Conservation (phyloP, 2,329 filamentous ascomycete species). For the Blastomyces percursus region DNA sequence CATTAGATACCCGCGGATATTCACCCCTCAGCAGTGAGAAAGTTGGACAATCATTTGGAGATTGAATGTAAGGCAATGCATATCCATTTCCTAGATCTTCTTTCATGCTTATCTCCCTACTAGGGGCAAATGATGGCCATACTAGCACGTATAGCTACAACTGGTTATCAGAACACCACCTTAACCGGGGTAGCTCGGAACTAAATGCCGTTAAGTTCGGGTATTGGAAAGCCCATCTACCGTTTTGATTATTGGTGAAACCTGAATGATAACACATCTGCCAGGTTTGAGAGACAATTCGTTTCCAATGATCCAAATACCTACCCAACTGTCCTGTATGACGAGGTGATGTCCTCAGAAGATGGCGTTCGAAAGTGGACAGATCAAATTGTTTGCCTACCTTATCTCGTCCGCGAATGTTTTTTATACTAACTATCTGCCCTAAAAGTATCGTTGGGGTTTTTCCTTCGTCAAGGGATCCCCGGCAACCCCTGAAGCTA, state of each 20-base stretch:
- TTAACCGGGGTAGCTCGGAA: neutral
- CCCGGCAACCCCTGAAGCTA: slow-evolving; percentile 58
- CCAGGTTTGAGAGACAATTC: slow-evolving; percentile 10
- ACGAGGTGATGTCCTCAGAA: slow-evolving; percentile 49
- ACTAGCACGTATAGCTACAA: slow-evolving; percentile 54
- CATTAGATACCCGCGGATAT: slow-evolving; percentile 41
- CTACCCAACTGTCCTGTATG: slow-evolving; percentile 51
- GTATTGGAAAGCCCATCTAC: neutral
- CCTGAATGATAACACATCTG: neutral
- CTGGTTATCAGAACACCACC: slow-evolving; percentile 45
- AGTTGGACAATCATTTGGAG: slow-evolving; percentile 31
- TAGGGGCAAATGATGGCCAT: slow-evolving; percentile 59
- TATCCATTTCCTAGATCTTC: slow-evolving; percentile 7
- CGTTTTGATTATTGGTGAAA: neutral
- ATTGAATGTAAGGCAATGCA: slow-evolving; percentile 41
- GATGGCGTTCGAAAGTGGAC: slow-evolving; percentile 51
- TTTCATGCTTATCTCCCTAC: slow-evolving; percentile 9
- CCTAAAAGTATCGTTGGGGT: slow-evolving; percentile 51
- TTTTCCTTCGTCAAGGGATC: slow-evolving; percentile 67
- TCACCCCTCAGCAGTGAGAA: slow-evolving; percentile 22
- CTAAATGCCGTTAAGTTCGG: neutral
- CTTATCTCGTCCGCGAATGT: slow-evolving; percentile 8
- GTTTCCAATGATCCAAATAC: slow-evolving; percentile 24
- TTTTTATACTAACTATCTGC: slow-evolving; percentile 5
- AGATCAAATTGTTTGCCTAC: slow-evolving; percentile 43